A percentile compares a stretch with the other conserved stretches of the same genome.
phyloP scores from a whole-genome alignment of 371 early-diverging fungal genomes.

The Gilbertella persicaria region DNA sequence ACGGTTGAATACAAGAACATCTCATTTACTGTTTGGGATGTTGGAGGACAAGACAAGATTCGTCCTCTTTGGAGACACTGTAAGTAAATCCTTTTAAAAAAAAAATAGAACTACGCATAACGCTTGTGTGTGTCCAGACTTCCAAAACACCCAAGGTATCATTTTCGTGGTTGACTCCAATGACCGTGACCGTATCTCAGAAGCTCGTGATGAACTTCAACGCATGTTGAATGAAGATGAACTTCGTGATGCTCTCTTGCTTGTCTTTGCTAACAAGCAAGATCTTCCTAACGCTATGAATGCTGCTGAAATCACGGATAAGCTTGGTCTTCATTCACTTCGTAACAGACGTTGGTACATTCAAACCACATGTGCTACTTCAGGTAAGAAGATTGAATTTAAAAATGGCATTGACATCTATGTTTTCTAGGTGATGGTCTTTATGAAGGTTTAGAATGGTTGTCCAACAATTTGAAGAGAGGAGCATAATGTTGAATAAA shows the following conservation, averaged over 20 bases:
- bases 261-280: slow-evolving; percentile 97
- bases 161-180: slow-evolving; percentile 96
- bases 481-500: slow-evolving; percentile 32
- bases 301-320: slow-evolving; percentile 92
- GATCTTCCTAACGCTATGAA: slow-evolving; percentile 95
- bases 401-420: not conserved
- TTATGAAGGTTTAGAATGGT: slow-evolving; percentile 92
- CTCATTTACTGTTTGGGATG: slow-evolving; percentile 97
- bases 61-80: slow-evolving; percentile 59
- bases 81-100: slow-evolving; percentile 27
- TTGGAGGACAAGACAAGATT: slow-evolving; percentile 79
- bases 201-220: slow-evolving; percentile 86
- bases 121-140: slow-evolving; percentile 68
- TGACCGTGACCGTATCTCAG: slow-evolving; percentile 90
- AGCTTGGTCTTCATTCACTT: slow-evolving; percentile 82
- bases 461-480: slow-evolving; percentile 53
- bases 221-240: slow-evolving; percentile 94
- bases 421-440: slow-evolving; percentile 77
- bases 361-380: slow-evolving; percentile 91
- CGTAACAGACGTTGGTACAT: slow-evolving; percentile 93
- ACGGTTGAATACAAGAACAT: slow-evolving; percentile 97
- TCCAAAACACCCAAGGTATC: slow-evolving; percentile 96
- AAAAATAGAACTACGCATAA: not conserved
- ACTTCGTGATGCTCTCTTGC: slow-evolving; percentile 83
- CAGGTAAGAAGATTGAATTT: slow-evolving; percentile 63